Base-by-base conservation (phyloP, 176 grass and related monocot species). In the Oryza glumipatula region DNA sequence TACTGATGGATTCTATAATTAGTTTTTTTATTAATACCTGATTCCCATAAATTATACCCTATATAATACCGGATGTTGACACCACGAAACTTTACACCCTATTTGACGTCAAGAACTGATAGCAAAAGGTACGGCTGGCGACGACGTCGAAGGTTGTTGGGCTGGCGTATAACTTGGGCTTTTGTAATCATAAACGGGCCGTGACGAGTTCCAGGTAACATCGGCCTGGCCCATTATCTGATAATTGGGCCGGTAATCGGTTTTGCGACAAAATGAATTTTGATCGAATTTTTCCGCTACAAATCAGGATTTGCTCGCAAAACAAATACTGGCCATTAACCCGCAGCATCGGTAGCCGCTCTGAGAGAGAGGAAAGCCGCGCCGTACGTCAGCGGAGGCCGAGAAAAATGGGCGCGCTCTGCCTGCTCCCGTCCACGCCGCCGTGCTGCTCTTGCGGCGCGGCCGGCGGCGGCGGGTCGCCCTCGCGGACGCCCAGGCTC, bases 331-430 rank as follows among this genome's bases (percentile, higher is more conserved):
- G 76, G 70, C 63, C 87, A 49, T 74, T 32, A 32, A 84, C 13
- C 60, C 41, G 60, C 77, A 61, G 12, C 71, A 76, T 80, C 81
- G 76, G 21, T 58, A 76, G 39, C 46, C 46, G 75, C 36, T 9
- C 16, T 67, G 3, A 19, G 16, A 1, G 30, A 11, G 51, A 16
- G 16, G 51, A 49, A 49, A 8, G 17, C 54, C 54, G 54, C 15
- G 61, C 2, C 41, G 70, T 81, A 23, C 80, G 32, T 6, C 16
- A 56, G 33, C 23, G 38, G 45, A 86, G 4, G 23, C 35, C 67
- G n/a, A 80, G 66, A 80, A 84, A 84, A 72, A 91, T 88, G 89
- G 89, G 72, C 82, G 89, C 82, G 66, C 89, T 68, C 35, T 85
- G 73, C n/a, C 85, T 91, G 8, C 81, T 91, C 24, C 72, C 72